Evolutionary conservation across 2,329 filamentous ascomycete species (phyloP).

Genomic region (Cladophialophora psammophila): DNA sequence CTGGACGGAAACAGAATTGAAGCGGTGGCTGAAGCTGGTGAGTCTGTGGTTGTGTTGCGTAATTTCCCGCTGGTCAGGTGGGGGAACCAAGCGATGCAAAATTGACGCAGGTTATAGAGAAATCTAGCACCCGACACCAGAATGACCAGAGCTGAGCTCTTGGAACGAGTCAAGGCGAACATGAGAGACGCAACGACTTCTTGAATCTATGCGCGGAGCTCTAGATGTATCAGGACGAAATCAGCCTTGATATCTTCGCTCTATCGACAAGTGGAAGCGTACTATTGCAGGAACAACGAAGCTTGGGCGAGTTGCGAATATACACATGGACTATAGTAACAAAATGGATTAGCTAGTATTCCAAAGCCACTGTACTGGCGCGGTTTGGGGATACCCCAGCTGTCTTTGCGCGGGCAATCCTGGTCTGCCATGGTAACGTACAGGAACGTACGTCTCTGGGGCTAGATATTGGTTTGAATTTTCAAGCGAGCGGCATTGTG

Average conservation of each 20-base stretch:
- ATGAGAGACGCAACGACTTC: constrained; percentile 48
- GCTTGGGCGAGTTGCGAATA: too few relatives aligned
- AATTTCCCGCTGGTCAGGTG: not conserved
- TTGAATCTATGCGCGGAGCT: not conserved
- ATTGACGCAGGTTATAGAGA: constrained; percentile 56
- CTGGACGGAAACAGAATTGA: constrained; percentile 83
- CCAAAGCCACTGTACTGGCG: too few relatives aligned
- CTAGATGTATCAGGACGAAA: not conserved
- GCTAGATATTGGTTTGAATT: too few relatives aligned
- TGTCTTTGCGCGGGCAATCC: too few relatives aligned
- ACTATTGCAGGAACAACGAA: not conserved
- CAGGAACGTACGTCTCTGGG: too few relatives aligned
- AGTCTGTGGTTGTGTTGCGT: constrained; percentile 46
- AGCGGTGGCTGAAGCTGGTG: constrained; percentile 81
- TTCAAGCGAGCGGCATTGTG: too few relatives aligned
- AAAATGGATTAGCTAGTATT: not conserved
- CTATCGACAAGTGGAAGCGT: not conserved
- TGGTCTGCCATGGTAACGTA: too few relatives aligned
- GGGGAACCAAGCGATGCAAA: not conserved
- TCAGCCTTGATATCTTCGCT: not conserved
- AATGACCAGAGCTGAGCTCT: constrained; percentile 68
- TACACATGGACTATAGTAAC: not conserved
- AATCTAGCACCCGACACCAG: constrained; percentile 66
- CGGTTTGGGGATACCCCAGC: too few relatives aligned
- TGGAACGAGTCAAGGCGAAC: constrained; percentile 74